phyloP scores from a whole-genome alignment of 2,329 filamentous ascomycete genomes.

The Colletotrichum neosansevieriae region DNA sequence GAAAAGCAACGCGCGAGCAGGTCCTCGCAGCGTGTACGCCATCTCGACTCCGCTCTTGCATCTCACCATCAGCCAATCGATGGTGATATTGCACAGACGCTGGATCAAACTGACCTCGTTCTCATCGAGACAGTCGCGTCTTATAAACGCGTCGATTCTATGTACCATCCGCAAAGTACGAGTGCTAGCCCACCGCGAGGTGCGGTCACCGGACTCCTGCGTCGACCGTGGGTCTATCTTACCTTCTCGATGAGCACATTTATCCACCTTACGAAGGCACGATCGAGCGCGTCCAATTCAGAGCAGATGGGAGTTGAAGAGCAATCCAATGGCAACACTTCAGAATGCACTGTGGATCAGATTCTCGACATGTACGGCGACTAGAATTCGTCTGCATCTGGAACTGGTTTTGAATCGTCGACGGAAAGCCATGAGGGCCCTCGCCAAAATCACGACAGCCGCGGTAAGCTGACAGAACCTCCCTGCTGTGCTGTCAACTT shows the following conservation, averaged over 20 bases:
- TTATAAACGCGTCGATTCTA: neutral
- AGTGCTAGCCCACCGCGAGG: neutral
- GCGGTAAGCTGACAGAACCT: neutral
- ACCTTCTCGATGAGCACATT: neutral
- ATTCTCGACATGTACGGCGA: constrained; percentile 18
- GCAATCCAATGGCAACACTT: neutral
- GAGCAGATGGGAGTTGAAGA: neutral
- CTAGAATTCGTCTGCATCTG: neutral
- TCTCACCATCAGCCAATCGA: no score
- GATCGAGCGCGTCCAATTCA: no score
- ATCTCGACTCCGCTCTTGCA: no score
- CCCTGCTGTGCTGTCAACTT: neutral
- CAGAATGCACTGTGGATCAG: neutral
- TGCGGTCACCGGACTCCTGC: neutral
- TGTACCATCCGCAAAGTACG: no score
- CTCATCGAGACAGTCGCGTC: neutral
- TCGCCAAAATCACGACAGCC: neutral
- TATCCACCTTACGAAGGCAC: neutral
- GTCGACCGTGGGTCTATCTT: constrained; percentile 9
- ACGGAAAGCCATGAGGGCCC: neutral
- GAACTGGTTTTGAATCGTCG: neutral
- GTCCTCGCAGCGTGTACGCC: no score
- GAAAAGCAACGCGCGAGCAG: no score
- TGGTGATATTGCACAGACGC: no score
- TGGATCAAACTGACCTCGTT: no score